Conservation (phyloP, 2,329 filamentous ascomycete species). For the Simplicillium aogashimaense region DNA sequence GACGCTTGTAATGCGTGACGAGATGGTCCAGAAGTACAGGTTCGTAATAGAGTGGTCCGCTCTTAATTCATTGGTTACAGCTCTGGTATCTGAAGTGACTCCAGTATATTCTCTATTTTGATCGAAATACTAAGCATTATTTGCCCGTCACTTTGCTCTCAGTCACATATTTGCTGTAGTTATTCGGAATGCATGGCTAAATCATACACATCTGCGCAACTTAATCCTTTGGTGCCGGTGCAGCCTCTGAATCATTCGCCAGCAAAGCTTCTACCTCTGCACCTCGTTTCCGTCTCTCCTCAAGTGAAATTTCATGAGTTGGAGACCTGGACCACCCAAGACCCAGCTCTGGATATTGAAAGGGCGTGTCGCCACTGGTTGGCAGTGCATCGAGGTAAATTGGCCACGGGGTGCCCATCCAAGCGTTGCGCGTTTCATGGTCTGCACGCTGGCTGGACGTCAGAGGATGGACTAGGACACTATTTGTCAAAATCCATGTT, state of each 20-base stretch:
- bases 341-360: constrained; percentile 21
- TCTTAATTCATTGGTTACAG: too few species aligned
- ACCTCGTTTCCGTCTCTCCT: constrained; percentile 18
- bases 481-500: constrained; percentile 2
- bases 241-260: constrained; percentile 17
- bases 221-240: constrained; percentile 14
- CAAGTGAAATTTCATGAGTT: constrained; percentile 17
- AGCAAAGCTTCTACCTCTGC: constrained; percentile 19
- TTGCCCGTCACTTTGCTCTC: too few species aligned
- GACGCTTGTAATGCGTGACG: too few species aligned
- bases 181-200: too few species aligned
- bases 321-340: constrained; percentile 18
- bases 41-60: too few species aligned
- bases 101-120: too few species aligned
- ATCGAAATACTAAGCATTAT: too few species aligned
- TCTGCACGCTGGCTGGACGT: constrained; percentile 19
- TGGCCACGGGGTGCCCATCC: constrained; percentile 22
- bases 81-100: too few species aligned
- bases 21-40: too few species aligned
- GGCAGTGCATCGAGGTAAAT: constrained; percentile 20
- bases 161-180: too few species aligned
- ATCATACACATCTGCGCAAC: too few species aligned
- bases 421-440: constrained; percentile 20
- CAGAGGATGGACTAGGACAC: constrained; percentile 20
- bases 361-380: constrained; percentile 13